Evolutionary conservation across 2,329 filamentous ascomycete species (phyloP), one percentile per base, ranked within the genome.

Genomic region (Pseudogymnoascus sp.): DNA sequence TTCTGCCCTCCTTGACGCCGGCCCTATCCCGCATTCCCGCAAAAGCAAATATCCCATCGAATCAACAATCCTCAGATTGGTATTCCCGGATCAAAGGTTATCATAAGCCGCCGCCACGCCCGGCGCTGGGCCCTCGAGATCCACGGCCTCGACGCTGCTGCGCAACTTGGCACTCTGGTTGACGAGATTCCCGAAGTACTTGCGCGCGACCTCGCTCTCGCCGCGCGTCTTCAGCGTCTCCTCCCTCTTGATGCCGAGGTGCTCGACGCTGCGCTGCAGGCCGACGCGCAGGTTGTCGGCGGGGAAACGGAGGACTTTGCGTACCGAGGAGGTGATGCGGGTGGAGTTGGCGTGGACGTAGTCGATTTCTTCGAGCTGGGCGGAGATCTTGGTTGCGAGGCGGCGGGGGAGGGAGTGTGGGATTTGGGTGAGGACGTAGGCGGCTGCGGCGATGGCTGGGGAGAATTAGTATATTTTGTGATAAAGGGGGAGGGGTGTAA

Each of bases 341-440:
- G 83, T 81, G 50, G 92, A 86, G 78, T 99, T 99, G 68, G 85
- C 78, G 75, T 99, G 95, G 1, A 95, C 90, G 73, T 97, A 99
- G 77, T 99, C 95, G 72, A 96, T 86, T 16, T 89, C 83, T 6
- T 84, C 79, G 38, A 99, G 86, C 70, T 92, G 90, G 33, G 85
- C 80, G 1, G 91, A 88, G 64, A 99, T 89, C 77, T 97, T 97
- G 71, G 82, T 82, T 44, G 89, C 88, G 5, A 99, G 84, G 10
- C 92, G 91, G 62, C 88, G 88, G 1, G 95, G 95, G 0, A 99
- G 85, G 0, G 93, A 95, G 62, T 88, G 85, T 19, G 95, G 95
- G 67, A 99, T 96, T 67, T 93, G 90, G 64, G 88, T 86, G 24
- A 99, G 79, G 64, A 96, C 80, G 74, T 96, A 97, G 65, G 87